Conservation (phyloP, 2,329 filamentous ascomycete genomes). For the Alternaria infectoria region DNA sequence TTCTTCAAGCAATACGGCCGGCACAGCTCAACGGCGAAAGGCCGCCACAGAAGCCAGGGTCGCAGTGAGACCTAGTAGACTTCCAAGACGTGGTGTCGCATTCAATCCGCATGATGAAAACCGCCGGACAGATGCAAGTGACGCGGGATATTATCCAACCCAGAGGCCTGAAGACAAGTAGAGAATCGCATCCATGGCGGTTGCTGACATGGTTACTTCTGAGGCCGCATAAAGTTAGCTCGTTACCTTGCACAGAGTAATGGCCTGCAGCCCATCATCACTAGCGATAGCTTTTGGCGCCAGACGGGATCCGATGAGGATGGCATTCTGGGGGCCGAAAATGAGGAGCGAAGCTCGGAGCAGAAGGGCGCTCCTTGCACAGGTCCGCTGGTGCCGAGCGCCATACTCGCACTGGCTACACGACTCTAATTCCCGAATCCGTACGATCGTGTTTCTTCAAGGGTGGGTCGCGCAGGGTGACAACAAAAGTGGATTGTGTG, state of each 20-base stretch:
- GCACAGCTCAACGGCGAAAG: constrained; percentile 21
- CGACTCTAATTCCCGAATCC: background rate
- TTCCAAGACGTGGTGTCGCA: constrained; percentile 32
- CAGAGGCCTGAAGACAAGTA: constrained; percentile 28
- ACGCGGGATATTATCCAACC: constrained; percentile 19
- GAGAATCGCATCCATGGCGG: constrained; percentile 23
- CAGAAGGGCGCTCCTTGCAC: constrained; percentile 8
- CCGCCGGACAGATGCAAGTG: constrained; percentile 16
- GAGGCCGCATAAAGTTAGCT: constrained; percentile 33
- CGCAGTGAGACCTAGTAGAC: constrained; percentile 22
- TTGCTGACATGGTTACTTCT: constrained; percentile 34
- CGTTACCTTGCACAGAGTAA: constrained; percentile 19
- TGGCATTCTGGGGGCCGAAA: constrained; percentile 30
- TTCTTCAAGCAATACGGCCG: constrained; percentile 21
- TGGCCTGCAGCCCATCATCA: constrained; percentile 25
- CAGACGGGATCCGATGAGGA: constrained; percentile 19
- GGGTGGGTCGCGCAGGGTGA: constrained; percentile 10
- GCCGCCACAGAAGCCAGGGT: constrained; percentile 21
- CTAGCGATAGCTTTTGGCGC: constrained; percentile 11
- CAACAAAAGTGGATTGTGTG: constrained; percentile 6
- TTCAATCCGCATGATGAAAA: constrained; percentile 27
- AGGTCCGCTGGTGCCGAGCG: background rate
- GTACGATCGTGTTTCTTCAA: background rate
- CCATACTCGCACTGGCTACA: background rate
- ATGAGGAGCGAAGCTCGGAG: constrained; percentile 10